Percentiles rank a stretch among this genome's conserved stretches.
Evolutionary conservation across 2,329 filamentous ascomycete species (phyloP).

Genomic region (Microthyrium microscopicum): DNA sequence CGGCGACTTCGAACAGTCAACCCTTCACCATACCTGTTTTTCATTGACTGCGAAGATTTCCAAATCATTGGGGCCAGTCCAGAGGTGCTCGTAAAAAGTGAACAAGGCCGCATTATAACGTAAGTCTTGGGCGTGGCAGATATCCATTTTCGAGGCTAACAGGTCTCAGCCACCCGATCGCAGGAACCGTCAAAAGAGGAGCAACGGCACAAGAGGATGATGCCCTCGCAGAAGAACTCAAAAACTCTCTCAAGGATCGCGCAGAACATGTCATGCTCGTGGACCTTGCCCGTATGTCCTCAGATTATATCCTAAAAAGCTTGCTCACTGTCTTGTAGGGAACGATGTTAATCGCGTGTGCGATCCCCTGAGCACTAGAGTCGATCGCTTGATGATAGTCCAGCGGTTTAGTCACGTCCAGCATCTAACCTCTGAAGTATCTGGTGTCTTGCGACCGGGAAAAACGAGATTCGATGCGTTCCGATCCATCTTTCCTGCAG

Average conservation of each 20-base stretch:
- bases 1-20: conserved; percentile 93
- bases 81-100: conserved; percentile 84
- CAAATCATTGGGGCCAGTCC: conserved; percentile 91
- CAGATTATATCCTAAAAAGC: conserved; percentile 23
- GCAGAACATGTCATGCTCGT: conserved; percentile 97
- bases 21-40: conserved; percentile 94
- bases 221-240: conserved; percentile 58
- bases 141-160: no score
- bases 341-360: conserved; percentile 96
- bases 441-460: conserved; percentile 64
- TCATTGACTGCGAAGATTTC: conserved; percentile 79
- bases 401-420: conserved; percentile 80
- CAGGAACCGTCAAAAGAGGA: conserved; percentile 83
- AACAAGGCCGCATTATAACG: conserved; percentile 78
- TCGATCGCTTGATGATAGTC: conserved; percentile 81
- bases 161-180: conserved; percentile 87
- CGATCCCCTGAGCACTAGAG: conserved; percentile 73
- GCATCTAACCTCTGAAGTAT: conserved; percentile 91
- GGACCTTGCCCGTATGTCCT: conserved; percentile 18
- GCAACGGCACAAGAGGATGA: conserved; percentile 68
- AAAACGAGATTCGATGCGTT: conserved; percentile 93
- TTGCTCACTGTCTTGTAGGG: conserved; percentile 69
- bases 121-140: no score
- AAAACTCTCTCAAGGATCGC: conserved; percentile 72
- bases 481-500: conserved; percentile 80